Evolutionary conservation across 805 yeast species (phyloP), one percentile per base, ranked within the genome.

Genomic region (Komagataella pastoris): DNA sequence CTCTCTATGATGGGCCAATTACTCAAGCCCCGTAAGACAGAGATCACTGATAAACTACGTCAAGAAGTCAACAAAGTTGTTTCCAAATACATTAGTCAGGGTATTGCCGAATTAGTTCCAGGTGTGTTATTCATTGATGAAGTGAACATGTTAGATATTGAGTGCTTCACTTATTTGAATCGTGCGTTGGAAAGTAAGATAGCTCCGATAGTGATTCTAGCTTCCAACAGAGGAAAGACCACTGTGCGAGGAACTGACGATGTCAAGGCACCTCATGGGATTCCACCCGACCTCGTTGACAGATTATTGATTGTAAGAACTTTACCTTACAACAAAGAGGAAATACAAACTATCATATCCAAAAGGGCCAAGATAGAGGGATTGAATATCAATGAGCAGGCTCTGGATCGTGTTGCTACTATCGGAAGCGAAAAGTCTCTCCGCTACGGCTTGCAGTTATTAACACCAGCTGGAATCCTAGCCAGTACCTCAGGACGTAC

Each of bases 41-140:
- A 88, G 69, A 89, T 89, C 65, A 93, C 99, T 30, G 99, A 95
- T 60, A 95, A 93, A 67, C 79, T 93, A 65, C 80, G 98, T 64
- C 73, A 77, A 49, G 99, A 93, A 70, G 96, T 93, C 57, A 88
- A 95, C 49, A 89, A 88, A 70, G 97, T 93, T 48, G 98, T 91
- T 44, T 84, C 88, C 60, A 89, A 89, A 67, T 93, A 95, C 73
- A 91, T 91, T 54, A 97, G 91, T 67, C 97, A 93, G 71, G 99
- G 99, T 54, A 87, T 91, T 51, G 99, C 99, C 10, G 98, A 91
- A 69, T 76, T 93, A 49, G 87, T 93, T 53, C 99, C 99, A 1
- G 99, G 99, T 61, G 99, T 93, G 21, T 73, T 93, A 59, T 93
- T 93, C 67, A 89, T 93, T 59, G 99, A 93, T 68, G 99, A 93